Conservation (phyloP, 1,284 basidiomycete genomes). For the Irpex lacteus region DNA sequence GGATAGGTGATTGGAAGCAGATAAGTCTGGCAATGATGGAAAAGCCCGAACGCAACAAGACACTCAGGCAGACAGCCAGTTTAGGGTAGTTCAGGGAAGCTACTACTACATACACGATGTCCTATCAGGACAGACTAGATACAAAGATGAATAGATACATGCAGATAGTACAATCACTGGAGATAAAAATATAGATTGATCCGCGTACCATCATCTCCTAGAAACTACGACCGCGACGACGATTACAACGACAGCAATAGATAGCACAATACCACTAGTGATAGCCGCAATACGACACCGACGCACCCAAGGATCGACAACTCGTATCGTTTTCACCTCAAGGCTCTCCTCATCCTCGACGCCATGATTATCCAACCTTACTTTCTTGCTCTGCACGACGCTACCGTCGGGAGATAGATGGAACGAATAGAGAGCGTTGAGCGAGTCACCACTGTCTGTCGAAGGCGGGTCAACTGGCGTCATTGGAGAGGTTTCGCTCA, state of each 20-base stretch:
- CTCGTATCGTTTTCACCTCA: neutral
- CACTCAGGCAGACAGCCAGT: too few relatives aligned
- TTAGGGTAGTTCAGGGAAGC: too few relatives aligned
- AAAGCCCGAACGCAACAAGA: too few relatives aligned
- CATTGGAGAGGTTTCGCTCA: constrained; percentile 10
- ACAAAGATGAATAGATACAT: too few relatives aligned
- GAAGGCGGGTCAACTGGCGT: constrained; percentile 4
- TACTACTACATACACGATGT: too few relatives aligned
- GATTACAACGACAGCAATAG: constrained; percentile 34
- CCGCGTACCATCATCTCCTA: neutral
- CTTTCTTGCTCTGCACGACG: neutral
- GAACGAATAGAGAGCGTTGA: constrained; percentile 1
- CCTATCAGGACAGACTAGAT: too few relatives aligned
- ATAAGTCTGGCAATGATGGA: too few relatives aligned
- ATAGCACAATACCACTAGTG: constrained; percentile 37
- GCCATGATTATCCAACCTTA: neutral
- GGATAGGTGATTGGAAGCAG: too few relatives aligned
- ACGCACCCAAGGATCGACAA: constrained; percentile 40
- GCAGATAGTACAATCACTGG: too few relatives aligned
- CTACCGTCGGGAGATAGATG: neutral
- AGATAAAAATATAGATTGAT: too few relatives aligned
- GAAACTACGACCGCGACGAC: constrained; percentile 29
- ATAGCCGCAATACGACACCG: constrained; percentile 46
- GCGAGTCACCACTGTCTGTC: constrained; percentile 1
- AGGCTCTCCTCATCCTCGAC: neutral